These are phyloP conservation scores for Sphenostylis stenocarpa DNA, from an alignment of 306 rosid genomes.

Conservation along the genomic window DNA sequence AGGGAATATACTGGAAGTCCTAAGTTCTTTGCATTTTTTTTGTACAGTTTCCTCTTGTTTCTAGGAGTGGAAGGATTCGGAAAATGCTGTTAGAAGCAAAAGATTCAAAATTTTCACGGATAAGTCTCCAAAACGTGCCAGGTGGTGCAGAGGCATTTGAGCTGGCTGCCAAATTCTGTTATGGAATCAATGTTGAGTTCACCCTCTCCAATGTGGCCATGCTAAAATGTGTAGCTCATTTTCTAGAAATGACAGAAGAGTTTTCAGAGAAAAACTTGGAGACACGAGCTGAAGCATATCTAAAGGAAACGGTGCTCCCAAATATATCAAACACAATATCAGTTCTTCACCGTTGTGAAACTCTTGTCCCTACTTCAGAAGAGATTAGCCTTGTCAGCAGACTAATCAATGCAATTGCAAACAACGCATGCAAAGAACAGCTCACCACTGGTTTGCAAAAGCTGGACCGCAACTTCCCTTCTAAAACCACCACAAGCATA, in stretches of 20 bases:
- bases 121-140: conserved; percentile 64
- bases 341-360: conserved; percentile 86
- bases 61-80: conserved; percentile 85
- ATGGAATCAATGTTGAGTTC: conserved; percentile 73
- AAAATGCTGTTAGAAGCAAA: conserved; percentile 76
- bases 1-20: not conserved
- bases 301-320: conserved; percentile 69
- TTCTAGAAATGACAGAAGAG: conserved; percentile 91
- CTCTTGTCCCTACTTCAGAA: conserved; percentile 75
- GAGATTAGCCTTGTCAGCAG: conserved; percentile 72
- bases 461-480: conserved; percentile 75
- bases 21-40: conserved; percentile 1
- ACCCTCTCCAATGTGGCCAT: conserved; percentile 74
- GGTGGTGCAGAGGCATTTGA: conserved; percentile 94
- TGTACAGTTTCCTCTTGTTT: conserved; percentile 88
- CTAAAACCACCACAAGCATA: conserved; percentile 47
- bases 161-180: conserved; percentile 88
- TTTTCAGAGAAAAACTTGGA: conserved; percentile 74
- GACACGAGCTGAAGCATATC: conserved; percentile 61
- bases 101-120: conserved; percentile 69
- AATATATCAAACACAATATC: conserved; percentile 71
- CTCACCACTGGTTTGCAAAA: conserved; percentile 80
- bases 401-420: conserved; percentile 82
- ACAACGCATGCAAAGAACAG: conserved; percentile 92
- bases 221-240: conserved; percentile 74